Evolutionary conservation across 1,284 basidiomycete genomes (phyloP).

Genomic region (Heterobasidion irregulare): DNA sequence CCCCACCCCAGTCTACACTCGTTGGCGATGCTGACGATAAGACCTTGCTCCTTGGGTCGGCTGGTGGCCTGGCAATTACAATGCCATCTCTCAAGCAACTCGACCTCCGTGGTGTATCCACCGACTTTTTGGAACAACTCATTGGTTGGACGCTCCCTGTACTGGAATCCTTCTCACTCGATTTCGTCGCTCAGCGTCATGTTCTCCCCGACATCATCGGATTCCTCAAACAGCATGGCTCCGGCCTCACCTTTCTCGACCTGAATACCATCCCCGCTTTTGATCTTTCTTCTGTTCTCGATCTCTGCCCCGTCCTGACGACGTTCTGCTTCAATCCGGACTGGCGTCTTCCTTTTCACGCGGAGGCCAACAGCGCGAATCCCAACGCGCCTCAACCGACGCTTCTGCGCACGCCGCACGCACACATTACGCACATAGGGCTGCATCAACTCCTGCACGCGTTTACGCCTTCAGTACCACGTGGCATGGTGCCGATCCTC

Average conservation of each 20-base stretch:
- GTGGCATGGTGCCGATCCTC: slow-evolving; percentile 3
- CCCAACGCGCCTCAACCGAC: slow-evolving; percentile 16
- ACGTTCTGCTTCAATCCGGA: slow-evolving; percentile 66
- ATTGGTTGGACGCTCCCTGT: slow-evolving; percentile 55
- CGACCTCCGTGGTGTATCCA: slow-evolving; percentile 46
- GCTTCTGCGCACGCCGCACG: slow-evolving; percentile 44
- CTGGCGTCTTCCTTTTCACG: slow-evolving; percentile 40
- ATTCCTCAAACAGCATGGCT: slow-evolving; percentile 52
- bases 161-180: slow-evolving; percentile 44
- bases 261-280: slow-evolving; percentile 47
- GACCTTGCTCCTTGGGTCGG: slow-evolving; percentile 41
- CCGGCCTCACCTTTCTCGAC: slow-evolving; percentile 50
- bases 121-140: slow-evolving; percentile 61
- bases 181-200: slow-evolving; percentile 33
- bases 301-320: slow-evolving; percentile 44
- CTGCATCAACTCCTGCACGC: slow-evolving; percentile 62
- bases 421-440: slow-evolving; percentile 50
- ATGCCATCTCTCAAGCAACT: slow-evolving; percentile 53
- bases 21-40: slow-evolving; percentile 13
- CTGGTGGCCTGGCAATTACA: slow-evolving; percentile 44
- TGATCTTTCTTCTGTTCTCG: slow-evolving; percentile 25
- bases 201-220: slow-evolving; percentile 50
- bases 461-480: slow-evolving; percentile 24
- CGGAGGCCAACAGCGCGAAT: slow-evolving; percentile 18
- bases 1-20: neutral